Evolutionary conservation across 2,329 filamentous ascomycete genomes (phyloP).

Genomic region (Pyrenophora teres): DNA sequence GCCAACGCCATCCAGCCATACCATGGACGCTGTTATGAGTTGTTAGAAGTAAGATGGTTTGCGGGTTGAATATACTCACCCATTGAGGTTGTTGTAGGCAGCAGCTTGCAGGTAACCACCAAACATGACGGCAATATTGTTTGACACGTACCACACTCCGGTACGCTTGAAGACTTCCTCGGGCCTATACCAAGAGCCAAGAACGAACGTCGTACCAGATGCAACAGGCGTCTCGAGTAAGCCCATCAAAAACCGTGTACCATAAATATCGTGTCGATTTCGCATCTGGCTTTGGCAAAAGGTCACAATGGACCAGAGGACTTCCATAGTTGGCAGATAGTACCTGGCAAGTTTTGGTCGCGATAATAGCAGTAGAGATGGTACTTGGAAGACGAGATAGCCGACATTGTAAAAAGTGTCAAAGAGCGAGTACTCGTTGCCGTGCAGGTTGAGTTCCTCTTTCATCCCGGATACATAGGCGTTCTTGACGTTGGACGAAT

Average conservation of each 20-base stretch:
- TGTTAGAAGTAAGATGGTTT: neutral
- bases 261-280: constrained; percentile 48
- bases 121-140: constrained; percentile 60
- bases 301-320: constrained; percentile 49
- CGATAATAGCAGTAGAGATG: constrained; percentile 46
- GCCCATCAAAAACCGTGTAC: constrained; percentile 47
- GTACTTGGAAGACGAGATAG: constrained; percentile 49
- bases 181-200: constrained; percentile 51
- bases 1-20: constrained; percentile 56
- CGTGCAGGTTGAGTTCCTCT: constrained; percentile 45
- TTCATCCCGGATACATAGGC: constrained; percentile 48
- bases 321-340: constrained; percentile 48
- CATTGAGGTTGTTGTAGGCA: constrained; percentile 58
- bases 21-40: constrained; percentile 43
- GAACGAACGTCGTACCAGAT: constrained; percentile 44
- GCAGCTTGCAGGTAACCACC: constrained; percentile 63
- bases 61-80: constrained; percentile 22
- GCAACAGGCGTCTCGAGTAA: constrained; percentile 45
- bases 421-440: constrained; percentile 62
- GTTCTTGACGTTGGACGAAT: constrained; percentile 52
- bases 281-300: constrained; percentile 48
- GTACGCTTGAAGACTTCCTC: constrained; percentile 59
- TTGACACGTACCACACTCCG: constrained; percentile 59
- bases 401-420: constrained; percentile 54
- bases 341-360: constrained; percentile 44